Percentiles rank a stretch among this genome's conserved stretches.
Conservation (phyloP, 495 filamentous ascomycete genomes). For the Oleoguttula mirabilis region DNA sequence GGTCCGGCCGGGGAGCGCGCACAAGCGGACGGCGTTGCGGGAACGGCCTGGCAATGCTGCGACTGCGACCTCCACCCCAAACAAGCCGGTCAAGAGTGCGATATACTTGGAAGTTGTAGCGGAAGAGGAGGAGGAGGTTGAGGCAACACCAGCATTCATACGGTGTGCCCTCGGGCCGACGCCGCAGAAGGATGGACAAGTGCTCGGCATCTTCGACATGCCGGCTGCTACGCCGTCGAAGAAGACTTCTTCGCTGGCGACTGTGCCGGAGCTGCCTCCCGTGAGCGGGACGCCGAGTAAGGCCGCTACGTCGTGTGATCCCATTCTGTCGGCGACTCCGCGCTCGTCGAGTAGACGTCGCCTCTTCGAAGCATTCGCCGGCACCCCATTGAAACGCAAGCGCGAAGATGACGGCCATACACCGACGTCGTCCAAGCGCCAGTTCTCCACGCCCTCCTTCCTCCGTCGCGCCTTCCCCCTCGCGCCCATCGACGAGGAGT, state of each 20-base stretch:
- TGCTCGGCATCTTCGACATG: constrained; percentile 85
- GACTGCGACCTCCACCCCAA: background rate
- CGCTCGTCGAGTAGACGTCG: constrained; percentile 49
- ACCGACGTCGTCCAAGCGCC: constrained; percentile 39
- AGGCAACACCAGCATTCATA: constrained; percentile 16
- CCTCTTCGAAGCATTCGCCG: constrained; percentile 48
- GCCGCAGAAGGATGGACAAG: constrained; percentile 76
- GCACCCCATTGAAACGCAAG: constrained; percentile 40
- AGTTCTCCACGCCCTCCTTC: constrained; percentile 62
- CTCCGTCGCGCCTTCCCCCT: constrained; percentile 44
- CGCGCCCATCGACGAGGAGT: constrained; percentile 39
- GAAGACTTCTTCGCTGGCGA: background rate
- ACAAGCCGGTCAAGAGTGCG: background rate
- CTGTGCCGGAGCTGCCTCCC: background rate
- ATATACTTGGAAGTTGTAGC: constrained; percentile 1
- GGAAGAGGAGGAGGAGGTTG: constrained; percentile 8
- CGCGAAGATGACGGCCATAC: constrained; percentile 27
- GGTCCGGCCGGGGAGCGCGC: background rate
- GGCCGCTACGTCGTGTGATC: constrained; percentile 5
- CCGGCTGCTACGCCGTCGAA: constrained; percentile 32
- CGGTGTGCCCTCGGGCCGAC: constrained; percentile 56
- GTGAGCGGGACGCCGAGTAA: constrained; percentile 23
- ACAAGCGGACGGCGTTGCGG: constrained; percentile 1
- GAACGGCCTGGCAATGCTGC: constrained; percentile 6
- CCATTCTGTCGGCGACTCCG: constrained; percentile 46